Evolutionary conservation across 345 rosid species (phyloP), one percentile per base, ranked within the genome.

Genomic region (Excoecaria agallocha): DNA sequence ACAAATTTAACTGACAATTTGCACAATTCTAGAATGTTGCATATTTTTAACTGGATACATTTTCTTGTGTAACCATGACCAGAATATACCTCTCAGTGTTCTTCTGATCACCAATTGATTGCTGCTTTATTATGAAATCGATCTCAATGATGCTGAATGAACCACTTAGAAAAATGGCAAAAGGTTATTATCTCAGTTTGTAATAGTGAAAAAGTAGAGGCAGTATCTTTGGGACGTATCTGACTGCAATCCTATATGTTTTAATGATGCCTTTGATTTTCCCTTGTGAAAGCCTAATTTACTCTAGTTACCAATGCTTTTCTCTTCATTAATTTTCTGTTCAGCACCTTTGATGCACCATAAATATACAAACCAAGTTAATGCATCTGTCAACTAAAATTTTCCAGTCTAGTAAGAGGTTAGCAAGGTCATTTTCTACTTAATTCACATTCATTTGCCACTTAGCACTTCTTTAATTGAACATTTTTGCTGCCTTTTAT

Each of bases 401-500:
- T 51, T 58, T 37, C 12, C 19, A 64, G 54, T 65, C 45, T 65
- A 22, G 8, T 22, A 1, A n/a, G 61, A 9, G 35, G 35, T 56
- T 8, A 8, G 30, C 3, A 38, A 17, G 22, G 8, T 19, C 7
- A 6, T 43, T n/a, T 13, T 39, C 0, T 46, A 8, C 48, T 41
- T 62, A 20, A n/a, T 15, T 56, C 38, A 30, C 60, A 52, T 57
- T 22, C 15, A 41, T 11, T 13, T 69, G 13, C 60, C 62, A 41
- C 4, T 22, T 3, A 30, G 43, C 59, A 45, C 46, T 49, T 66
- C 22, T 6, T 67, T 56, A 20, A 13, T 67, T 63, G 79, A 76
- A 71, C 35, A 59, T 76, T 50, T 54, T 73, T 38, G 13, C 6
- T 57, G 16, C 46, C 59, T 45, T 71, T 75, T 58, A 30, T 72